Base-by-base conservation (phyloP, 352 stramenopile genomes). In the Phytophthora fragariae region DNA sequence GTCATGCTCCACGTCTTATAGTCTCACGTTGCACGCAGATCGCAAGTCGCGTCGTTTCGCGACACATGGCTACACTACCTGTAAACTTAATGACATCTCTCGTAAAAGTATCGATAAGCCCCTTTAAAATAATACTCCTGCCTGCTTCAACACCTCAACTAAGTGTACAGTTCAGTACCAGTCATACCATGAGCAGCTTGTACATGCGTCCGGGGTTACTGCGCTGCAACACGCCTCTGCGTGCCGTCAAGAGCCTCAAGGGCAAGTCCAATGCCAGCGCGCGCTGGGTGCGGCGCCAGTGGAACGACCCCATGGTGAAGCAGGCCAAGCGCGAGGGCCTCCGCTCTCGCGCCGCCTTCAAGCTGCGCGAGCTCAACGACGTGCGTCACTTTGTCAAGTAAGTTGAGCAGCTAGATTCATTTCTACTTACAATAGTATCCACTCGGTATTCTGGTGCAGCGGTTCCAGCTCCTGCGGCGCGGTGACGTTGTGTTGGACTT, bases 201-300 rank as follows among this genome's bases (percentile, higher is more conserved):
- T 52, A 10, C 44, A 3, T n/a, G 9, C 47, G 47, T 5, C 19
- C 47, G 47, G 7, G n/a, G 31, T 19, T 71, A 50, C 37, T 44
- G 60, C 5, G 54, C 55, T 58, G 31, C 27, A 37, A 21, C 15
- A 53, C 58, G 31, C 71, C 77, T 8, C 59, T 70, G 37, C 84
- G 85, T 56, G 85, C 84, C 68, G 57, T 88, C 74, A 89, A 90
- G 75, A 96, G 89, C 68, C 89, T 94, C 59, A 91, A 90, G 49
- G 89, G 89, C 53, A 96, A 95, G 82, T 93, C 82, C 46, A 93
- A 88, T 59, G 86, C 86, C 49, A 95, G 87, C 41, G 89, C 91
- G 59, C 88, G 89, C 35, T 97, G 91, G 91, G 83, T 97, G 55
- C 78, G 85, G 15, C 89, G 91, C 10, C 91, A 97, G 75, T 94